phyloP scores from a whole-genome alignment of 169 alveolate genomes.

The Amoebophrya sp. region DNA sequence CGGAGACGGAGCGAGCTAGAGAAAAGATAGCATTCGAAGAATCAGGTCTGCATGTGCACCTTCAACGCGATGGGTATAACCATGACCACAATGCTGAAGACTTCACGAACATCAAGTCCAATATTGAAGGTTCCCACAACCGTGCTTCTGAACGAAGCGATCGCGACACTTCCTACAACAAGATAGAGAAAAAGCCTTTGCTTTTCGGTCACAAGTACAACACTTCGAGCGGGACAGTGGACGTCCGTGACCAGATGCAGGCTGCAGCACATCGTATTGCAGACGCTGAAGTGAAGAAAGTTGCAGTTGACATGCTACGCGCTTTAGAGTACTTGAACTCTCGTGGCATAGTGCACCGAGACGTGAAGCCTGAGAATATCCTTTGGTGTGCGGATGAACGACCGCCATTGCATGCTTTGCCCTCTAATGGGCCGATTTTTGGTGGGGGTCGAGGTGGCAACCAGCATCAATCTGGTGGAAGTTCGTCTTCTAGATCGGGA shows the following conservation, averaged over 20 bases:
- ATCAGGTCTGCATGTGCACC: not conserved
- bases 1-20: too few species aligned
- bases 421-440: too few species aligned
- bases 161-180: not conserved
- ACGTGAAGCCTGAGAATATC: slow-evolving; percentile 22
- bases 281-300: not conserved
- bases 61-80: not conserved
- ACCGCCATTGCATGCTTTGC: too few species aligned
- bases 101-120: not conserved
- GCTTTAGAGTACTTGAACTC: not conserved
- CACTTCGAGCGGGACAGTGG: not conserved
- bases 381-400: not conserved
- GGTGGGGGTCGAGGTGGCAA: too few species aligned
- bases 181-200: not conserved
- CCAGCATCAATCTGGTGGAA: too few species aligned
- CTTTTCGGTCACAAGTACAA: not conserved
- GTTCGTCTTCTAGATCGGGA: too few species aligned
- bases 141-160: not conserved
- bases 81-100: not conserved
- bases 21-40: too few species aligned
- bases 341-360: not conserved
- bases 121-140: not conserved
- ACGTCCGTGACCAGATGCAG: not conserved
- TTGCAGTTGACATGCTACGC: not conserved
- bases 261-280: not conserved